Evolutionary conservation across 495 filamentous ascomycete genomes (phyloP), one percentile per base, ranked within the genome.

Genomic region (Thermothielavioides terrestris): DNA sequence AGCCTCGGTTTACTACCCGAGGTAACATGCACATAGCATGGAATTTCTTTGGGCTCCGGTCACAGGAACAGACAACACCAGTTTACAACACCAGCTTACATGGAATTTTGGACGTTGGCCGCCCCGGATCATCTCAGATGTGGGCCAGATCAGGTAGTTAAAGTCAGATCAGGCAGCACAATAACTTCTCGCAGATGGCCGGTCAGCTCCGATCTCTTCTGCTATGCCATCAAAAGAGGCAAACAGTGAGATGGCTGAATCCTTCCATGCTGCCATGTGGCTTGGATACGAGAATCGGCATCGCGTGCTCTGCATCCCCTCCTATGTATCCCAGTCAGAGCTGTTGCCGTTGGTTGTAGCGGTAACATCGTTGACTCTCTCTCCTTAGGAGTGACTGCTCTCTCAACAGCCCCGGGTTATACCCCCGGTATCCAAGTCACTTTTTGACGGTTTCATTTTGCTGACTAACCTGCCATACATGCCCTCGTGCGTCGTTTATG

Each of bases 351-450:
- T n/a, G n/a, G n/a, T n/a, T n/a, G 50, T 52, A 52, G 50, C 50
- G 50, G 50, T 52, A 52, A 52, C 50, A 52, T 52, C 50, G 49
- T 51, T 52, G 50, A 52, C 49, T 52, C 49, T 52, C 49, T 46
- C 41, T 46, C 34, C 49, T 34, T 34, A 52, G 49, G 15, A 46
- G 41, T 52, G 42, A 45, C 34, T 41, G 49, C 17, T 52, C 47
- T 50, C 49, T 52, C 49, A 52, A 52, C 49, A 52, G 46, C 46
- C 46, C 46, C 46, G 46, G 46, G 46, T 49, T 49, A 37, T 37
- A 49, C 50, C 46, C 50, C 50, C 50, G 50, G 50, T 52, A 52
- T 52, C 50, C 50, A 42, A 52, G 50, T 46, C 34, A 31, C 25
- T 40, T 25, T 46, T 46, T n/a, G n/a, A n/a, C n/a, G n/a, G n/a